phyloP scores from a whole-genome alignment of 352 stramenopile genomes.

The Globisporangium camurandrum region DNA sequence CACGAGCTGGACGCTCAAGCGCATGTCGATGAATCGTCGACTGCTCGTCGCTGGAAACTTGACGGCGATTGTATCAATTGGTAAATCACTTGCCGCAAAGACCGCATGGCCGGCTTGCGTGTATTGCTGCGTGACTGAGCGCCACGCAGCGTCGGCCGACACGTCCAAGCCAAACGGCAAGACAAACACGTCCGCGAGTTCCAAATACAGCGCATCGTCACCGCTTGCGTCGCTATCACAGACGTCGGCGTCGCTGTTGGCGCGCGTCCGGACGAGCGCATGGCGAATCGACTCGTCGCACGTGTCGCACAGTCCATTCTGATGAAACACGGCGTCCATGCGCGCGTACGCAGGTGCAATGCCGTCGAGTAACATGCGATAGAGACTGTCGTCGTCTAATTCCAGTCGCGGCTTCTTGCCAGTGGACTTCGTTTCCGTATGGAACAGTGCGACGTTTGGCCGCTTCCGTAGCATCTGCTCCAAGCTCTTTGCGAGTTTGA shows the following conservation, averaged over 20 bases:
- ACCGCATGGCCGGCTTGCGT: constrained; percentile 21
- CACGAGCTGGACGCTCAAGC: constrained; percentile 34
- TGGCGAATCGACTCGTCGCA: constrained; percentile 36
- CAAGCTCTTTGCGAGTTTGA: constrained; percentile 4
- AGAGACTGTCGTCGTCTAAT: constrained; percentile 19
- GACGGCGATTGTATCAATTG: constrained; percentile 31
- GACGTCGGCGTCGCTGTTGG: neutral
- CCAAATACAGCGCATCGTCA: constrained; percentile 27
- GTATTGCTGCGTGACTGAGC: constrained; percentile 28
- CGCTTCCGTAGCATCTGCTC: constrained; percentile 6
- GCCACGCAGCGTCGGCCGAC: constrained; percentile 22
- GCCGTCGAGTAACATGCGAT: constrained; percentile 27
- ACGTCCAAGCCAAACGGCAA: constrained; percentile 31
- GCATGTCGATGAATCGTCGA: constrained; percentile 15
- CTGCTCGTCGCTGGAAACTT: constrained; percentile 28
- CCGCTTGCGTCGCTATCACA: constrained; percentile 4
- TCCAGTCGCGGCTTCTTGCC: constrained; percentile 17
- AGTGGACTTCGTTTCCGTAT: neutral
- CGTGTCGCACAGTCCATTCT: constrained; percentile 32
- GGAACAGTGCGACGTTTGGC: neutral
- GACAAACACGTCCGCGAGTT: constrained; percentile 34
- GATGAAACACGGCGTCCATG: constrained; percentile 33
- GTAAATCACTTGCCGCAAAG: constrained; percentile 12
- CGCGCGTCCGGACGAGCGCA: constrained; percentile 21
- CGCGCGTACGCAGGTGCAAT: constrained; percentile 29